Conservation (phyloP, 2,329 filamentous ascomycete species). For the Plectosphaerella plurivora region DNA sequence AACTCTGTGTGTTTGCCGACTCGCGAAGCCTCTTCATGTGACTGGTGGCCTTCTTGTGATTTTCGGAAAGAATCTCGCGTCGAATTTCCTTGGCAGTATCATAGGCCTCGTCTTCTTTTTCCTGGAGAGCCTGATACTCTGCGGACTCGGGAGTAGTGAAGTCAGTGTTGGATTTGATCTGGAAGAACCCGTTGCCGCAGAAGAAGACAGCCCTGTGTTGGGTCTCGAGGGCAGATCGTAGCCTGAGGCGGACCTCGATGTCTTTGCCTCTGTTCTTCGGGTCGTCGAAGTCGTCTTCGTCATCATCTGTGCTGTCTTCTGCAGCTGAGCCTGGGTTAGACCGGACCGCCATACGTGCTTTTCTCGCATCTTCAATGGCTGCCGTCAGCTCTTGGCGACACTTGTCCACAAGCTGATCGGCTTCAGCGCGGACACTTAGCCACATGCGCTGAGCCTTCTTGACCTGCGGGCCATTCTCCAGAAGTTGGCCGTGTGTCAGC, state of each 20-base stretch:
- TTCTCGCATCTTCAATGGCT: conserved; percentile 33
- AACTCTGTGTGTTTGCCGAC: conserved; percentile 46
- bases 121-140: conserved; percentile 62
- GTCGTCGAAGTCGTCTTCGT: conserved; percentile 28
- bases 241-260: conserved; percentile 55
- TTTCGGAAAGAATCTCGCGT: conserved; percentile 68
- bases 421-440: conserved; percentile 49
- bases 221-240: conserved; percentile 72
- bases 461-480: conserved; percentile 68
- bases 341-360: conserved; percentile 1
- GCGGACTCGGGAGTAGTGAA: conserved; percentile 63
- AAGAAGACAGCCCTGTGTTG: conserved; percentile 83
- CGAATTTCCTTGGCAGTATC: conserved; percentile 73
- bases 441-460: conserved; percentile 68
- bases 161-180: conserved; percentile 69
- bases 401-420: conserved; percentile 51
- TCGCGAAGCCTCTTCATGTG: conserved; percentile 60
- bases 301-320: conserved; percentile 23
- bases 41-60: conserved; percentile 50
- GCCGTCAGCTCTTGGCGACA: conserved; percentile 57
- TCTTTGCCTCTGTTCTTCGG: conserved; percentile 34
- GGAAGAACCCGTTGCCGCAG: conserved; percentile 75
- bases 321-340: no score
- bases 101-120: conserved; percentile 68
- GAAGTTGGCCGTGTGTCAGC: conserved; percentile 69